Evolutionary conservation across 495 filamentous ascomycete genomes (phyloP).

Genomic region (Daldinia concentrica): DNA sequence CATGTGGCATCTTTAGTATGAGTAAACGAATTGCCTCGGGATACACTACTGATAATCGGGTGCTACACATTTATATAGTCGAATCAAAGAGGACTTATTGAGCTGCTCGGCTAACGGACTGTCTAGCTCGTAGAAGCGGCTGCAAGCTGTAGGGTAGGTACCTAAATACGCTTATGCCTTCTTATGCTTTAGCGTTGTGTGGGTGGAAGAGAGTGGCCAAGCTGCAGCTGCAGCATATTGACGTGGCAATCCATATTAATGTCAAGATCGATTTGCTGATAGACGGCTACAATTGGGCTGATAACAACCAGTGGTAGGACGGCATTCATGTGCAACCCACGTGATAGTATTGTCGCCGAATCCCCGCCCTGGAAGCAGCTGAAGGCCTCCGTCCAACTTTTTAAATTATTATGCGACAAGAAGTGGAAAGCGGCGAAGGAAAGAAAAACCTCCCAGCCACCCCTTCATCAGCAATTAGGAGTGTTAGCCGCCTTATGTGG

Average conservation of each 20-base stretch:
- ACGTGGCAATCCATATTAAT: constrained; percentile 44
- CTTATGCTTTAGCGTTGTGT: constrained; percentile 21
- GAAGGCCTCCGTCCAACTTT: constrained; percentile 33
- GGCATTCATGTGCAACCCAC: constrained; percentile 19
- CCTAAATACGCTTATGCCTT: background rate
- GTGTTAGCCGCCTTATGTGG: constrained; percentile 35
- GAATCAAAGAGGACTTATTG: constrained; percentile 14
- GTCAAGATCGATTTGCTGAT: constrained; percentile 39
- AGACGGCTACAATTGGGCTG: constrained; percentile 25
- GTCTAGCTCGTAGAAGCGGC: background rate
- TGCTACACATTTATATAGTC: constrained; percentile 26
- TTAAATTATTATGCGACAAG: constrained; percentile 35
- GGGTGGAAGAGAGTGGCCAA: constrained; percentile 28
- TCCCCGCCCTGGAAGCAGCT: constrained; percentile 28
- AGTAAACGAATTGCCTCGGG: constrained; percentile 32
- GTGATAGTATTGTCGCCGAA: constrained; percentile 38
- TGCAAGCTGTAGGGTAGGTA: background rate
- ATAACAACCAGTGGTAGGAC: constrained; percentile 23
- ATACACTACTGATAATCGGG: constrained; percentile 22
- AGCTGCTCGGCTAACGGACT: constrained; percentile 23
- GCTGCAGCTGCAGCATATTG: constrained; percentile 32
- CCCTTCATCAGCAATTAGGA: constrained; percentile 8
- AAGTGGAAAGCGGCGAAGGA: constrained; percentile 29
- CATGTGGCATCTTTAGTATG: constrained; percentile 20
- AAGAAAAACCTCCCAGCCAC: constrained; percentile 32